Evolutionary conservation across 345 rosid genomes (phyloP).

Genomic region (Adansonia digitata): DNA sequence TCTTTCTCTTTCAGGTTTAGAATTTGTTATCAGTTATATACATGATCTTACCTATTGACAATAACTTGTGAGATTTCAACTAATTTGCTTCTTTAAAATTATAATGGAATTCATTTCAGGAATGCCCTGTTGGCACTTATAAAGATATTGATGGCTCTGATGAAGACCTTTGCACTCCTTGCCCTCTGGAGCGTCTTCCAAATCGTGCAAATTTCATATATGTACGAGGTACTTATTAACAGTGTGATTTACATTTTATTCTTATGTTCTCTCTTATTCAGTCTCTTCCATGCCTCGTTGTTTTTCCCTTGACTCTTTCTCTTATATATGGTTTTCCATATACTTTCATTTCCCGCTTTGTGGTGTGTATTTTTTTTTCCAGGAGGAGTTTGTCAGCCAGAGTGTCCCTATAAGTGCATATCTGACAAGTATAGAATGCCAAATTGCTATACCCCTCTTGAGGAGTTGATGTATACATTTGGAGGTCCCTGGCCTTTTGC

Average conservation of each 20-base stretch:
- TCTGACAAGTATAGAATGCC: conserved; percentile 95
- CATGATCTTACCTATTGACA: not conserved
- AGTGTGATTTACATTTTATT: not conserved
- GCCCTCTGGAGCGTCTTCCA: conserved; percentile 78
- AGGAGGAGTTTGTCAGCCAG: conserved; percentile 71
- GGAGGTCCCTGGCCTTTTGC: conserved; percentile 92
- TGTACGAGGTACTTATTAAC: conserved; percentile 60
- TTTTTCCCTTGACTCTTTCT: not conserved
- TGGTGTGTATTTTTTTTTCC: conserved; percentile 30
- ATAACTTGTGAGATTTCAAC: not conserved
- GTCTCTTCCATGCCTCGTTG: conserved; percentile 14
- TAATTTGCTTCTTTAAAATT: not conserved
- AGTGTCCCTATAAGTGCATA: conserved; percentile 84
- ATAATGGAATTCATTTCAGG: conserved; percentile 41
- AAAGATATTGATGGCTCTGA: conserved; percentile 85
- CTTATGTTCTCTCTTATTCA: conserved; percentile 8
- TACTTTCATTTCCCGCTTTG: conserved; percentile 15
- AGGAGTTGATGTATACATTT: conserved; percentile 83
- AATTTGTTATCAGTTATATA: not conserved
- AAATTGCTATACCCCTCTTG: conserved; percentile 92
- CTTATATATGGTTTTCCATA: not conserved
- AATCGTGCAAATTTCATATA: conserved; percentile 73
- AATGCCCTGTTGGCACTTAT: conserved; percentile 94
- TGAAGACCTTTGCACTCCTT: conserved; percentile 71
- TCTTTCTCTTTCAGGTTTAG: not conserved